These are phyloP conservation scores for Dendrobium officinale DNA, from an alignment of 106 monocot species.

Conservation along the genomic window DNA sequence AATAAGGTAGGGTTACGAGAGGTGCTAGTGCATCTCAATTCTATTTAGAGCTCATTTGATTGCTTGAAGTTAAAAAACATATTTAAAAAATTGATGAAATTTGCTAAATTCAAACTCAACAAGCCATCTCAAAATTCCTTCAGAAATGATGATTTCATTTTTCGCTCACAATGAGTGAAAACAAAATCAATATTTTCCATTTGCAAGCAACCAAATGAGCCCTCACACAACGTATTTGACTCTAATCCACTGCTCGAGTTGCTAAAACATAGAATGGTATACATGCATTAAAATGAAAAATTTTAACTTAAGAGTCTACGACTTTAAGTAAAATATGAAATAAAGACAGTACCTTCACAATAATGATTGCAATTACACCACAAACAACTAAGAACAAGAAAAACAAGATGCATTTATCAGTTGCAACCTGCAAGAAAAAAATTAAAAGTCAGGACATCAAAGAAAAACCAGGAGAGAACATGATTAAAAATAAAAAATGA, in stretches of 20 bases:
- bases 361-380: slow-evolving; percentile 57
- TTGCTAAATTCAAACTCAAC: too few relatives aligned
- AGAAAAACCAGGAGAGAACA: neutral
- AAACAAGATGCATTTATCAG: slow-evolving; percentile 58
- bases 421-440: slow-evolving; percentile 42
- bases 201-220: neutral
- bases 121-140: too few relatives aligned
- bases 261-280: neutral
- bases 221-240: neutral
- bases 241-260: neutral
- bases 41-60: too few relatives aligned
- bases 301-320: neutral
- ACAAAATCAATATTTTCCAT: neutral
- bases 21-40: too few relatives aligned
- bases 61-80: too few relatives aligned
- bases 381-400: slow-evolving; percentile 55
- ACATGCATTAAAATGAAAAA: neutral
- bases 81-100: too few relatives aligned
- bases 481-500: neutral
- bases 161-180: neutral
- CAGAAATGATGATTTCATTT: neutral
- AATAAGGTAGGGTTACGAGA: too few relatives aligned
- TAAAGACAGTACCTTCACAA: slow-evolving; percentile 48
- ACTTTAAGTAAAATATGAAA: neutral
- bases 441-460: neutral